Percentiles rank a stretch among this genome's conserved stretches.
Conservation (phyloP, 2,329 filamentous ascomycete genomes). For the Orbilia ellipsospora region DNA sequence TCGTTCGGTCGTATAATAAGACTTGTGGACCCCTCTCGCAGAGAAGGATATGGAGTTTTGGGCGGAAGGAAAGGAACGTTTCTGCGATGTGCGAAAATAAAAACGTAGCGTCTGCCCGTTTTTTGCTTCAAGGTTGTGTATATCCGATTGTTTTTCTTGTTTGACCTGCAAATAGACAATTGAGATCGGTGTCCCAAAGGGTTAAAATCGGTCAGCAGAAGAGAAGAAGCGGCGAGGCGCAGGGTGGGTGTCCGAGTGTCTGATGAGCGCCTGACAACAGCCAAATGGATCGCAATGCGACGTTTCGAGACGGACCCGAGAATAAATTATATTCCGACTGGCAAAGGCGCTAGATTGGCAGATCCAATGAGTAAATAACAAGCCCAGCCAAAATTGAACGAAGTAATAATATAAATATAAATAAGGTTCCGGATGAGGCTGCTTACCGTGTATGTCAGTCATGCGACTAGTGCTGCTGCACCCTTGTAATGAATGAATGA, state of each 20-base stretch:
- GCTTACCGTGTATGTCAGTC: too few relatives aligned
- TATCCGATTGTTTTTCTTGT: constrained; percentile 41
- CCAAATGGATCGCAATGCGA: constrained; percentile 4
- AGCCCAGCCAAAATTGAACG: neutral
- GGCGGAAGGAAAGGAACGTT: neutral
- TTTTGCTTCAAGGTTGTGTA: neutral
- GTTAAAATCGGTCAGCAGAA: neutral
- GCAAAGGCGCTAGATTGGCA: neutral
- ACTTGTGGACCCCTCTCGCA: constrained; percentile 25
- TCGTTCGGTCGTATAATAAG: neutral
- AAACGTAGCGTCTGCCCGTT: too few relatives aligned
- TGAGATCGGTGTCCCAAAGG: constrained; percentile 31
- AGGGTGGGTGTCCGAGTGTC: constrained; percentile 1
- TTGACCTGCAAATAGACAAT: constrained; percentile 40
- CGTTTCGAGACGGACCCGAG: constrained; percentile 10
- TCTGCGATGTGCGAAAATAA: too few relatives aligned
- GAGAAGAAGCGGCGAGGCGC: neutral
- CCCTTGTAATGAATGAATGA: constrained; percentile 2
- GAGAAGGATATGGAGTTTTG: constrained; percentile 28
- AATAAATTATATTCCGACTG: constrained; percentile 20
- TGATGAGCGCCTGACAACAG: constrained; percentile 20
- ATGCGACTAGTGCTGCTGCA: too few relatives aligned
- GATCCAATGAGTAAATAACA: neutral
- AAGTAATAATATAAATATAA: constrained; percentile 9
- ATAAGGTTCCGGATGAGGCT: neutral